Base-by-base conservation (phyloP, 192 early-diverging fungal genomes). In the Dispira parvispora region DNA sequence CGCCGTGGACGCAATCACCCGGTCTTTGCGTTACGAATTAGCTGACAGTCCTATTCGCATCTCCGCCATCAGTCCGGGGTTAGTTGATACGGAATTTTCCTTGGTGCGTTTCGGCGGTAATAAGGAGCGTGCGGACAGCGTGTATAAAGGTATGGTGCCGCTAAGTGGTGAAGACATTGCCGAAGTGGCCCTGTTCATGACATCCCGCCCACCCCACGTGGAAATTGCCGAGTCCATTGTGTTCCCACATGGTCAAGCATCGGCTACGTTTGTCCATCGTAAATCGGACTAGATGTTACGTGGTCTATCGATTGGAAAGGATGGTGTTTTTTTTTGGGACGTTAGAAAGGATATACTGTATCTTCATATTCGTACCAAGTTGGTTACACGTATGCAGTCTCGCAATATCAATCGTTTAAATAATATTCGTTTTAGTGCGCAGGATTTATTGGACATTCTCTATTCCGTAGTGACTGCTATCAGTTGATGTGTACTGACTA, bases 81-180 rank as follows among this genome's bases (percentile, higher is more conserved):
- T 84, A 79, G 91, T 92, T 8, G 85, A 96, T 71, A 96, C 92
- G 0, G 92, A 96, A 68, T 96, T 94, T 80, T 86, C 82, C 16
- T 73, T 87, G 16, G 80, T 96, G 8, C 76, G 93, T 12, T 91
- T 84, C 71, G 32, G 65, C 27, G 83, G 86, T 0, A 87, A 91
- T 38, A 74, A 77, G 58, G 52, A 46, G 5, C 84, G 72, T 64
- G 87, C 87, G 0, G 78, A 78, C 25, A 61, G 71, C 18, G 89
- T 95, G 23, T 95, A 95, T 72, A 78, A 81, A 49, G 90, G 92
- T 0, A 62, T 87, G 3, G 65, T 16, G 9, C 61, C 61, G 8
- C 46, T 62, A n/a, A 45, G 6, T 8, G 43, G 32, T 16, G 16
- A 45, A 21, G 61, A 62, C 23, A 45, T 62, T 12, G 61, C 61